Conservation (phyloP, 2,329 filamentous ascomycete genomes). For the Lachnellula subtilissima region DNA sequence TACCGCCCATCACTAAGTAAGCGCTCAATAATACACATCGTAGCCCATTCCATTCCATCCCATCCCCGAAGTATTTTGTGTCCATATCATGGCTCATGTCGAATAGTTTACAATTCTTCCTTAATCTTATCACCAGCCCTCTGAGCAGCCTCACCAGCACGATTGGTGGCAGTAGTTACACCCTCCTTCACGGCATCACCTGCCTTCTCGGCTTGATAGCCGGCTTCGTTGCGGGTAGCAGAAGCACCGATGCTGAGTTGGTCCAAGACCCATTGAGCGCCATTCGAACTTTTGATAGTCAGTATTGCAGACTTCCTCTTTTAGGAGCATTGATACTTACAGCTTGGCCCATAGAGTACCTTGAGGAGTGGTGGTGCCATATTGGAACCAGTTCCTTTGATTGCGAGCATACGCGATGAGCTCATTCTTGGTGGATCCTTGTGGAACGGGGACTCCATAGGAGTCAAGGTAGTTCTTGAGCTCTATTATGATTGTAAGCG, state of each 20-base stretch:
- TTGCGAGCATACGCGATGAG: conserved; percentile 66
- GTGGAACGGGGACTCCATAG: conserved; percentile 54
- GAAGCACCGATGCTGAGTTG: conserved; percentile 44
- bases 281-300: conserved; percentile 29
- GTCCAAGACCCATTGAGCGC: conserved; percentile 42
- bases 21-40: neutral
- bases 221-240: conserved; percentile 40
- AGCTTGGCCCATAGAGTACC: conserved; percentile 64
- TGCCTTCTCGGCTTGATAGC: conserved; percentile 39
- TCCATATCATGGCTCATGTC: neutral
- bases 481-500: conserved; percentile 42
- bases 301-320: conserved; percentile 30
- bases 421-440: conserved; percentile 48
- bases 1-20: neutral
- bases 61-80: neutral
- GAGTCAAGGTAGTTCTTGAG: conserved; percentile 76
- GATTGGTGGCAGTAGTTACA: conserved; percentile 30
- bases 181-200: conserved; percentile 36
- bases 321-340: conserved; percentile 27
- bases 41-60: neutral
- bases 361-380: conserved; percentile 64
- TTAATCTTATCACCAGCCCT: conserved; percentile 29
- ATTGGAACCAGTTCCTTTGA: conserved; percentile 71
- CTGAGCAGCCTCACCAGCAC: conserved; percentile 34
- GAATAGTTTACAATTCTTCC: conserved; percentile 31